Evolutionary conservation across 2,329 filamentous ascomycete species (phyloP), one percentile per base, ranked within the genome.

Genomic region (Sporothrix humicola): DNA sequence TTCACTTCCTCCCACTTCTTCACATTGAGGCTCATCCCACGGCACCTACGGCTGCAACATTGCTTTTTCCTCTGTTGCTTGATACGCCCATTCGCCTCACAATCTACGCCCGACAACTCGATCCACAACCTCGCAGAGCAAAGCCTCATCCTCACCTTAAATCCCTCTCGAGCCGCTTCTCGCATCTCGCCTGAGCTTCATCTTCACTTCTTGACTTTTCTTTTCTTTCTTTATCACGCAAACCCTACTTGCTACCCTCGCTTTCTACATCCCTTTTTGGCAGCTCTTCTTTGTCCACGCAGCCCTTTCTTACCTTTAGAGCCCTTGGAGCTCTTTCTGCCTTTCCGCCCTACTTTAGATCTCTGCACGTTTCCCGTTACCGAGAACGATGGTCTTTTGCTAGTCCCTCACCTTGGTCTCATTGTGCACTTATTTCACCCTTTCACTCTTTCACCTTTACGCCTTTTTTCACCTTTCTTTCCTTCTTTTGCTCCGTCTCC

Each of bases 321-420:
- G n/a, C n/a, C n/a, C n/a, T n/a, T n/a, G n/a, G n/a, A n/a, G n/a
- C n/a, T n/a, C n/a, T n/a, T n/a, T n/a, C n/a, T n/a, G 31, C 31
- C 31, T 5, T 37, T 58, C 23, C 42, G 61, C n/a, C 61, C 61
- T 23, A 46, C 61, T 5, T 46, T 23, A 48, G 12, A 48, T 46
- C 61, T 37, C 12, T 46, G 42, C 42, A 20, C 61, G 31, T 48
- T 65, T 65, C 46, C 42, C 61, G n/a, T 20, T 65, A 7, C 61
- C 61, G 42, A 46, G 10, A 65, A 48, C 31, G 61, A 46, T 42
- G 61, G 58, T 13, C 58, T 63, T 5, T 37, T 37, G 31, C 31
- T 37, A 37, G 31, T 37, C 31, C 31, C 31, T 37, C 31, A 37
- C 31, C 31, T 37, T 37, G 31, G 31, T 37, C 31, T 37, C 31